Evolutionary conservation across 768 basidiomycete species (phyloP), one percentile per base, ranked within the genome.

Genomic region (Tricholoma terreum): DNA sequence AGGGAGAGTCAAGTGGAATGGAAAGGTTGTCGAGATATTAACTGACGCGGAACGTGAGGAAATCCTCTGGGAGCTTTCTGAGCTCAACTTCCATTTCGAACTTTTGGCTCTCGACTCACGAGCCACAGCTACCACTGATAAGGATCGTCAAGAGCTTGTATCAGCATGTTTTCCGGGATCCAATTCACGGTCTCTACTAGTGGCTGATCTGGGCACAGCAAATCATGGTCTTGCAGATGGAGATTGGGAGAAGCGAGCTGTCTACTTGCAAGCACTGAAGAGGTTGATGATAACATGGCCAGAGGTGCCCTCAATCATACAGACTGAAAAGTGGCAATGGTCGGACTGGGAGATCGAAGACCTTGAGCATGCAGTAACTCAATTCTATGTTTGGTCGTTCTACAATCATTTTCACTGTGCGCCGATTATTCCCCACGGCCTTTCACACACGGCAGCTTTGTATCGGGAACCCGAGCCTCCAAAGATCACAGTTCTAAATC

Each of bases 391-490:
- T 1, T 38, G 51, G 21, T 54, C 49, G 12, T 62, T 62, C 31
- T 62, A 34, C 49, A 57, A 55, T n/a, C 27, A 62, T 36, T 62
- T 62, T 22, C 19, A 35, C 7, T 56, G 27, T 10, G 48, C 61
- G 22, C 56, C 56, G 4, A 52, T 59, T 34, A 24, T 62, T 31
- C 56, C 58, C 6, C 19, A 24, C 12, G 24, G 42, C 6, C 56
- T 62, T 21, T 59, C 50, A 15, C 43, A 54, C 38, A 21, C 58
- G 7, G 14, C 38, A 40, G n/a, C 53, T 22, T 14, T 50, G 49
- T 10, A 27, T 43, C 27, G n/a, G n/a, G n/a, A n/a, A n/a, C 21
- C 12, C 11, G 31, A 38, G 4, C 54, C 55, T n/a, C 22, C 36
- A 4, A 22, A 15, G 1, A 22, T 58, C 7, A 24, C 52, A 14